These are phyloP conservation scores for Citrullus mucosospermus DNA, from an alignment of 306 rosid genomes.

Conservation along the genomic window DNA sequence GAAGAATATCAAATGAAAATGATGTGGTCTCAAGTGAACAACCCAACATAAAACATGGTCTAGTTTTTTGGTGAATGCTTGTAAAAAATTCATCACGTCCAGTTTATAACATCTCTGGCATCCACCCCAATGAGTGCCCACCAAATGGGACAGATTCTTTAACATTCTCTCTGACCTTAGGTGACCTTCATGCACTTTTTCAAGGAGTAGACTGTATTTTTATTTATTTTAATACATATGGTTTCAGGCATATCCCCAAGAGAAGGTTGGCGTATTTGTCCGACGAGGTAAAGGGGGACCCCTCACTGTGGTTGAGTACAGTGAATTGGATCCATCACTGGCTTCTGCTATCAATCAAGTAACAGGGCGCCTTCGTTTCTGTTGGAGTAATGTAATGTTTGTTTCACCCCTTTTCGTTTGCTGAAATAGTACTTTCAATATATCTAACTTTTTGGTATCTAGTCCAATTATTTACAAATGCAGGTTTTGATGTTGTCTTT, in stretches of 20 bases:
- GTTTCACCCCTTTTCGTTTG: slow-evolving; percentile 9
- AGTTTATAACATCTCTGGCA: not conserved
- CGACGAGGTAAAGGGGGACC: slow-evolving; percentile 97
- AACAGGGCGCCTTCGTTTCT: slow-evolving; percentile 93
- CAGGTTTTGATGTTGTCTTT: not conserved
- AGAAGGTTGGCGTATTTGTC: slow-evolving; percentile 95
- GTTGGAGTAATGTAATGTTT: slow-evolving; percentile 94
- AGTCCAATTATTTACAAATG: not conserved
- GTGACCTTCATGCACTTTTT: not conserved
- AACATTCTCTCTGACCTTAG: not conserved
- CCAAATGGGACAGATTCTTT: not conserved
- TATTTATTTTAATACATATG: slow-evolving; percentile 6
- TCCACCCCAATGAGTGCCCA: not conserved
- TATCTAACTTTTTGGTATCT: not conserved
- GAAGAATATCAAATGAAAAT: not conserved
- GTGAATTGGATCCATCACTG: slow-evolving; percentile 65
- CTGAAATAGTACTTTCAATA: slow-evolving; percentile 5
- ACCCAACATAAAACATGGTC: not conserved
- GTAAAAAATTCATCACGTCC: too few species aligned
- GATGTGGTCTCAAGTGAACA: not conserved
- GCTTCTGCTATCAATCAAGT: slow-evolving; percentile 84
- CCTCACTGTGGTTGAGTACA: slow-evolving; percentile 89
- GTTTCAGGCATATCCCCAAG: slow-evolving; percentile 93
- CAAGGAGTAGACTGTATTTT: not conserved
- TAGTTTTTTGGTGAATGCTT: not conserved